Percentiles rank a stretch among this genome's conserved stretches.
Evolutionary conservation across 2,329 filamentous ascomycete genomes (phyloP).

Genomic region (Phoma sp.): DNA sequence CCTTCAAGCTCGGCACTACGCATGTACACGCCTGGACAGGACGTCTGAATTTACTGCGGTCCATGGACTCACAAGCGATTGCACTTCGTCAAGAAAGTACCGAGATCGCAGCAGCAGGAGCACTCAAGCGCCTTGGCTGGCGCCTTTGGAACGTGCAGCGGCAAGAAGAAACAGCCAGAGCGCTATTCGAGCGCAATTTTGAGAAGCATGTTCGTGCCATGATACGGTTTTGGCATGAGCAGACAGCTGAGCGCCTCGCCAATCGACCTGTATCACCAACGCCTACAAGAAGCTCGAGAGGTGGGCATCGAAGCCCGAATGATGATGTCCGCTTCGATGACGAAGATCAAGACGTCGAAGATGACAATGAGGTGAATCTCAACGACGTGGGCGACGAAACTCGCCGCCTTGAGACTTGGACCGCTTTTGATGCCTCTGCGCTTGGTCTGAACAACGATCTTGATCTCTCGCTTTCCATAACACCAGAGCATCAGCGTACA

Average conservation of each 20-base stretch:
- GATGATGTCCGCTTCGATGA: slow-evolving; percentile 7
- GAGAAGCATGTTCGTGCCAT: slow-evolving; percentile 63
- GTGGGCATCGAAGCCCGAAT: slow-evolving; percentile 16
- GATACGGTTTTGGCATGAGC: slow-evolving; percentile 62
- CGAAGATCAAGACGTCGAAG: not conserved
- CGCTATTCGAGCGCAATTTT: slow-evolving; percentile 59
- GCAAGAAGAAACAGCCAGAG: slow-evolving; percentile 59
- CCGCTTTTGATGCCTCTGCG: slow-evolving; percentile 46
- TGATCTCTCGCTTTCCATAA: slow-evolving; percentile 38
- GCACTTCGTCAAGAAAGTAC: slow-evolving; percentile 55
- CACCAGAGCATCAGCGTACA: slow-evolving; percentile 28
- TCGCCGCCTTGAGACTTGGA: slow-evolving; percentile 46
- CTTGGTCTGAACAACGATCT: slow-evolving; percentile 36
- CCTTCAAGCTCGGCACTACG: slow-evolving; percentile 37
- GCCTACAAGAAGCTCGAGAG: slow-evolving; percentile 18
- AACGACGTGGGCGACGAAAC: slow-evolving; percentile 36
- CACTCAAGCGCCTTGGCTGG: slow-evolving; percentile 64
- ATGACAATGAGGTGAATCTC: slow-evolving; percentile 2
- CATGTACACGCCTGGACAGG: slow-evolving; percentile 39
- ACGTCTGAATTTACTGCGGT: slow-evolving; percentile 31
- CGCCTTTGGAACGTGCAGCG: slow-evolving; percentile 62
- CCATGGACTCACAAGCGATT: slow-evolving; percentile 52
- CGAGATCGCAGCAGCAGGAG: slow-evolving; percentile 54
- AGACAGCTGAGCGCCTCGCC: slow-evolving; percentile 43
- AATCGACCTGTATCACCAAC: slow-evolving; percentile 33